Evolutionary conservation across 495 filamentous ascomycete species (phyloP).

Genomic region (Xylona heveae): DNA sequence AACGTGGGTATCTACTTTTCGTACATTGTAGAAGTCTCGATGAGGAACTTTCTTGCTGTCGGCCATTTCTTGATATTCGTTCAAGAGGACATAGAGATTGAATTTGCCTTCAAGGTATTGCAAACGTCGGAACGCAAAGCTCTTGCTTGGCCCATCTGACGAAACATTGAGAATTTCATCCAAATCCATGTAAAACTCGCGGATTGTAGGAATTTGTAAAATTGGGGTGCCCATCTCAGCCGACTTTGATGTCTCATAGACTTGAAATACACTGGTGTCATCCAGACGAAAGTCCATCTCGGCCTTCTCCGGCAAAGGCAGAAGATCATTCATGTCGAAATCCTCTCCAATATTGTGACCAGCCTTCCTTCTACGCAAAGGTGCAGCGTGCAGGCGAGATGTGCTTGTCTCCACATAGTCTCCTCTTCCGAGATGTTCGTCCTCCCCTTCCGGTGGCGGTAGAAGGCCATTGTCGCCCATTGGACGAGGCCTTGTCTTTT

Average conservation of each 20-base stretch:
- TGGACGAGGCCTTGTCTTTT: constrained; percentile 23
- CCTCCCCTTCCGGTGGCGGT: constrained; percentile 5
- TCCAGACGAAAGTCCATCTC: constrained; percentile 61
- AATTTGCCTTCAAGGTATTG: constrained; percentile 95
- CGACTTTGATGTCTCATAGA: constrained; percentile 48
- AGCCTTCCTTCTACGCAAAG: constrained; percentile 48
- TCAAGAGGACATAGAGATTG: constrained; percentile 76
- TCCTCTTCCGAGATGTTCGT: too few relatives aligned
- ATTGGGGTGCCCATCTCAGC: constrained; percentile 41
- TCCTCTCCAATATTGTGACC: constrained; percentile 83
- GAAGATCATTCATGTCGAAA: constrained; percentile 59
- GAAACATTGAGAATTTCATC: constrained; percentile 67
- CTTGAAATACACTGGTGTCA: constrained; percentile 70
- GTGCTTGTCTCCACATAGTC: constrained; percentile 5
- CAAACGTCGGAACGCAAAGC: constrained; percentile 81
- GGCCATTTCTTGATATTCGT: constrained; percentile 93
- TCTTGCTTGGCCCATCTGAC: constrained; percentile 88
- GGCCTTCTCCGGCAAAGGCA: constrained; percentile 46
- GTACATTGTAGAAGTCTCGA: constrained; percentile 95
- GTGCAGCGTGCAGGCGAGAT: constrained; percentile 12
- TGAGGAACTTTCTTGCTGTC: constrained; percentile 96
- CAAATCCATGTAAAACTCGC: constrained; percentile 91
- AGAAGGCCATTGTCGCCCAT: constrained; percentile 33
- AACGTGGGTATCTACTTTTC: constrained; percentile 97
- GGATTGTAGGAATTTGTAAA: constrained; percentile 64